phyloP scores from a whole-genome alignment of 306 rosid species.

The Cucurbita argyrosperma region DNA sequence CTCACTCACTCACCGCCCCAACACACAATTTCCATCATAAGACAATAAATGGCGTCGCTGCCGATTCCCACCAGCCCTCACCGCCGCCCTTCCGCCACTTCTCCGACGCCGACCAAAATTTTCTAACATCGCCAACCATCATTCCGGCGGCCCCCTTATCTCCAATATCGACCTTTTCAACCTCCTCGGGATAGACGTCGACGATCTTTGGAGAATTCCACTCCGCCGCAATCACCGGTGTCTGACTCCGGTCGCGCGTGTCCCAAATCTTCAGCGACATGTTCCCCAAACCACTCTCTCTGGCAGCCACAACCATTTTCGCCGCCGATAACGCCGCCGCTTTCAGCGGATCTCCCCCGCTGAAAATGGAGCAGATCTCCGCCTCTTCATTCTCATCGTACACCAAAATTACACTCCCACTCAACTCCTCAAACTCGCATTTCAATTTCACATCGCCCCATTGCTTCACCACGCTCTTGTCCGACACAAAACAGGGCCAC shows the following conservation, averaged over 20 bases:
- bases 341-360: background rate
- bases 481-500: conserved; percentile 22
- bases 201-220: conserved; percentile 24
- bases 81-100: conserved; percentile 9
- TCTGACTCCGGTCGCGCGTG: conserved; percentile 22
- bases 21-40: background rate
- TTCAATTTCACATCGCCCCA: conserved; percentile 29
- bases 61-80: conserved; percentile 25
- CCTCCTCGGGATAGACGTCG: conserved; percentile 10
- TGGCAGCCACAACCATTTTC: conserved; percentile 15
- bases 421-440: conserved; percentile 21
- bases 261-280: conserved; percentile 34
- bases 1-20: background rate
- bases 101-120: conserved; percentile 11
- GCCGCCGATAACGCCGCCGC: conserved; percentile 10
- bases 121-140: conserved; percentile 26
- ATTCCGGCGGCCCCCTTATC: conserved; percentile 17
- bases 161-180: conserved; percentile 16
- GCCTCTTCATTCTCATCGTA: conserved; percentile 11
- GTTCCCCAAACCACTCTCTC: conserved; percentile 8
- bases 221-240: conserved; percentile 25
- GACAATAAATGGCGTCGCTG: background rate
- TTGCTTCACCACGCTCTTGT: conserved; percentile 30
- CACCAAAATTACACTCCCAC: conserved; percentile 9
- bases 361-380: background rate